Conservation (phyloP, 441 rosid genomes). For the Erodium trifolium region DNA sequence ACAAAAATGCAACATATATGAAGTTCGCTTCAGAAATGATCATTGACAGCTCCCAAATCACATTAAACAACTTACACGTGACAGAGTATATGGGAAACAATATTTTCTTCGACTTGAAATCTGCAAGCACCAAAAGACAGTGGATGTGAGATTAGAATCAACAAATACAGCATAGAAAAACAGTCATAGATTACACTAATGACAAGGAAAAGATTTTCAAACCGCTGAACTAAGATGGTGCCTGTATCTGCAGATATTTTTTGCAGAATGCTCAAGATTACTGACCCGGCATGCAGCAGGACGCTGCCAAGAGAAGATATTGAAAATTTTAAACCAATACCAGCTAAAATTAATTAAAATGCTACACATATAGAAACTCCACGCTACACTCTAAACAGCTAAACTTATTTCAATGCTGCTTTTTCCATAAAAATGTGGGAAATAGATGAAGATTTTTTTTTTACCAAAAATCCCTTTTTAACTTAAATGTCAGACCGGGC, state of each 20-base stretch:
- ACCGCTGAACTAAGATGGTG: slow-evolving; percentile 49
- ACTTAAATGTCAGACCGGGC: not conserved
- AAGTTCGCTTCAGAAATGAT: not conserved
- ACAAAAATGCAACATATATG: not conserved
- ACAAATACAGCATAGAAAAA: not conserved
- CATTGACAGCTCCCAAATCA: not conserved
- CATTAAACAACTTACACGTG: slow-evolving; percentile 34
- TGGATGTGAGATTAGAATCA: not conserved
- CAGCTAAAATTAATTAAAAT: not conserved
- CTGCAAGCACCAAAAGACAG: slow-evolving; percentile 27
- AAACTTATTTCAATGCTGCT: not conserved
- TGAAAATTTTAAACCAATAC: not conserved
- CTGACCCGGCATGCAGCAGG: slow-evolving; percentile 6
- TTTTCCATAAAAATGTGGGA: not conserved
- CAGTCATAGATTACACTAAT: not conserved
- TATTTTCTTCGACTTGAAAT: slow-evolving; percentile 32
- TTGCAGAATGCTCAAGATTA: slow-evolving; percentile 23
- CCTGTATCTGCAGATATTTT: slow-evolving; percentile 33
- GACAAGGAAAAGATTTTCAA: slow-evolving; percentile 14
- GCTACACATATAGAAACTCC: not conserved
- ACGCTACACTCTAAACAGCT: not conserved
- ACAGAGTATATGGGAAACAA: slow-evolving; percentile 29
- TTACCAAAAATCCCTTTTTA: not conserved
- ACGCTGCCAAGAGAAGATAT: slow-evolving; percentile 10
- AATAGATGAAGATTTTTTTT: no score